phyloP scores from a whole-genome alignment of 169 alveolate species.

The Amoebophrya sp. region DNA sequence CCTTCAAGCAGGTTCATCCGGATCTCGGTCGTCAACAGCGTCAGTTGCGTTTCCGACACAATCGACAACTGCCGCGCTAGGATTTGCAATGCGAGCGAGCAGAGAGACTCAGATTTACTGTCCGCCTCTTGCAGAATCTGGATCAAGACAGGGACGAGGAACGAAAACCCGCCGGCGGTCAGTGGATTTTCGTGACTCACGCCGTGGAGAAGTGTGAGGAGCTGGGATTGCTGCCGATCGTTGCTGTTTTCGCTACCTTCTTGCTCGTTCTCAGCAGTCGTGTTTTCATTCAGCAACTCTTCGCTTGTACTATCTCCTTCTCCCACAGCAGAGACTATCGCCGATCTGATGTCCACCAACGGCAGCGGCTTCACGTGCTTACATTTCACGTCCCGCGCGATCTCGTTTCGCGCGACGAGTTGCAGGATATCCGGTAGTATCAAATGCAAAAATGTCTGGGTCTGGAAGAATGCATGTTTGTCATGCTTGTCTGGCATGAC shows the following conservation, averaged over 20 bases:
- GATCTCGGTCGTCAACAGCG: not conserved
- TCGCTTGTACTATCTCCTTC: no score
- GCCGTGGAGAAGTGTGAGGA: not conserved
- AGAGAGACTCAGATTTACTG: not conserved
- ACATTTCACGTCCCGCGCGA: not conserved
- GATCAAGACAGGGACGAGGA: not conserved
- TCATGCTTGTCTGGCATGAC: no score
- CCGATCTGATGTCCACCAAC: no score
- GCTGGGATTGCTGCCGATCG: no score
- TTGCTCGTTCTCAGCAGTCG: no score
- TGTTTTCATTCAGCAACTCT: no score
- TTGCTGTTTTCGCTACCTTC: no score
- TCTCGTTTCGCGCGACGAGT: not conserved
- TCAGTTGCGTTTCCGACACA: not conserved
- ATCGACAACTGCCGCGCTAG: not conserved
- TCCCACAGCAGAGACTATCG: no score
- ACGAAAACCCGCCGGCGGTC: not conserved
- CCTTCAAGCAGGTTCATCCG: not conserved
- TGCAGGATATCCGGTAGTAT: conserved; percentile 15
- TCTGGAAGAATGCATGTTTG: no score
- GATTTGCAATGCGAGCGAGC: not conserved
- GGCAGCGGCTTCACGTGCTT: not conserved
- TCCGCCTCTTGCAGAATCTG: not conserved
- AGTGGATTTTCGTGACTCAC: not conserved
- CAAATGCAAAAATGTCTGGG: no score